Base-by-base conservation (phyloP, 2,329 filamentous ascomycete genomes). In the Nemania sp. region DNA sequence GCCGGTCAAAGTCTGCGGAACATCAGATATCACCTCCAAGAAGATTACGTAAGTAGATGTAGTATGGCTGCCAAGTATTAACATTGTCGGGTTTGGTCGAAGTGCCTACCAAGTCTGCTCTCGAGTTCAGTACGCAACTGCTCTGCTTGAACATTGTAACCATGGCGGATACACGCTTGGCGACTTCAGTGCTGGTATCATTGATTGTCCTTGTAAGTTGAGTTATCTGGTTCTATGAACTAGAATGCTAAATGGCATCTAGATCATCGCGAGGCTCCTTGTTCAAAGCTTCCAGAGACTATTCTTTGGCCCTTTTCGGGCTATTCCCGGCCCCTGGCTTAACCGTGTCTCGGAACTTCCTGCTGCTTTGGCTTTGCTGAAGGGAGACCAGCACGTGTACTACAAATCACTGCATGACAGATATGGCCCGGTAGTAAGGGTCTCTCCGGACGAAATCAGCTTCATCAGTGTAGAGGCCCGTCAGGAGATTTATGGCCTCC, bases 401-500 rank as follows among this genome's bases (percentile, higher is more conserved):
- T 62, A 66, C 49, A 52, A 51, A 40, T 48, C 45, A 22, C 49
- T 68, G 15, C 66, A 68, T 49, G 57, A 68, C n/a, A 56, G 59
- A 57, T 65, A 66, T 17, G 64, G 66, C 55, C 59, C 64, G 0
- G 66, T 66, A 6, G 64, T 68, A 7, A 54, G 64, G 6, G 57
- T 66, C 1, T 60, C 64, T 12, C 66, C 66, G 1, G 58, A 66
- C 26, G 66, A 68, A 37, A 52, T 68, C n/a, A 65, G 58, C 40
- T 68, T 68, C 43, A 59, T 61, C 42, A 55, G 56, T 9, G 54
- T 60, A 23, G 50, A 62, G n/a, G 66, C 66, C 2, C 64, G 65
- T 43, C 62, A 68, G 15, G 64, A 66, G n/a, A 68, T 68, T 4
- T 67, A 67, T 19, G 62, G 66, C 1, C 45, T 61, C 42, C 60